Evolutionary conservation across 2,329 filamentous ascomycete genomes (phyloP), one percentile per base, ranked within the genome.

Genomic region (Akanthomyces uredinophilus): DNA sequence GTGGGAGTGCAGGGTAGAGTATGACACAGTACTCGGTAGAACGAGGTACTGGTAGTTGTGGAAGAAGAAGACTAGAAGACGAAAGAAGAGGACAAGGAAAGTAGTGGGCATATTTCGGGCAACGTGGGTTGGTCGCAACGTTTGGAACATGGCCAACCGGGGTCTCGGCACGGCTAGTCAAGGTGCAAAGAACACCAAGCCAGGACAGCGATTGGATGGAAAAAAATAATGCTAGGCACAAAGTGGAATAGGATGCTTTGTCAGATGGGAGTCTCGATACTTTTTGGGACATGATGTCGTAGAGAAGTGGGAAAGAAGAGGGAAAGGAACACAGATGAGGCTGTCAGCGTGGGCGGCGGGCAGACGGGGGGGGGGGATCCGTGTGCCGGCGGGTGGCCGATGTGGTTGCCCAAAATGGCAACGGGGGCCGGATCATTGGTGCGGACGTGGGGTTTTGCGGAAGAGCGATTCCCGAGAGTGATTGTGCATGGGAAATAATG

Each of bases 351-450:
- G 11, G 35, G 46, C 20, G 20, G 27, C 5, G 18, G 16, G n/a
- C 18, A 5, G 35, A 24, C 20, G 20, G 27, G 6, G 18, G 16
- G n/a, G 10, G 56, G 37, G 35, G 56, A 32, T 35, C 27, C 6
- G 44, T 22, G 20, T 29, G 54, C n/a, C 14, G 13, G 18, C 14
- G 55, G 35, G 29, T 11, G 39, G 54, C 54, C 43, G 27, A 7
- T 16, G 27, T 58, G 54, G 54, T 58, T 58, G 54, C 54, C 54
- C 43, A 58, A 49, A 43, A 49, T 27, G 54, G 54, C 18, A 58
- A 58, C 43, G 47, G 47, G 24, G 57, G 27, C 47, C 57, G 57
- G 53, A 44, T 32, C 39, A 56, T 14, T 39, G 37, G 37, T 16
- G 14, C 37, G 37, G 37, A 46, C 10, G 41, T 7, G 14, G 16